Percentiles rank a stretch among this genome's conserved stretches.
Evolutionary conservation across 1,284 basidiomycete species (phyloP).

Genomic region (Sparassis latifolia): DNA sequence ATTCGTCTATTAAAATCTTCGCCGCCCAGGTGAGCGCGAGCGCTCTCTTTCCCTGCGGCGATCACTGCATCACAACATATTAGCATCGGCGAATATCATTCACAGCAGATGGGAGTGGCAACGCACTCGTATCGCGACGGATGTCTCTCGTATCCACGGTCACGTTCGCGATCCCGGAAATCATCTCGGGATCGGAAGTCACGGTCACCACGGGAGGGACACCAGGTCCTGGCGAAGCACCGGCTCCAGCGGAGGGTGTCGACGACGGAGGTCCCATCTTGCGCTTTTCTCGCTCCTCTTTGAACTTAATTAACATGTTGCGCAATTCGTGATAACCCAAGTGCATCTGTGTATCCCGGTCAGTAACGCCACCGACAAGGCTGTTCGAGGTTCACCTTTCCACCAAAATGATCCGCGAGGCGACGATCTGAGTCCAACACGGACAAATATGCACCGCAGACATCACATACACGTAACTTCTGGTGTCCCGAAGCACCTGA

Average conservation of each 20-base stretch:
- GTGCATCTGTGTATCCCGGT: slow-evolving; percentile 74
- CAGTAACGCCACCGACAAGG: not conserved
- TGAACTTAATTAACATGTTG: slow-evolving; percentile 86
- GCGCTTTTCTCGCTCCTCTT: slow-evolving; percentile 81
- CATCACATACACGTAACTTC: slow-evolving; percentile 98
- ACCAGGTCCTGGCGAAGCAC: slow-evolving; percentile 22
- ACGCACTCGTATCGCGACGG: slow-evolving; percentile 72
- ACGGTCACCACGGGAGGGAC: slow-evolving; percentile 34
- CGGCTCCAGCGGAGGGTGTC: slow-evolving; percentile 22
- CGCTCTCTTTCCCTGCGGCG: slow-evolving; percentile 62
- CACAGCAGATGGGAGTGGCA: not conserved
- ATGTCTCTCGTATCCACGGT: slow-evolving; percentile 63
- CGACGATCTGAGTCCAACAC: slow-evolving; percentile 98
- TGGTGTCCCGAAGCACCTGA: slow-evolving; percentile 98
- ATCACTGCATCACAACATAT: slow-evolving; percentile 41
- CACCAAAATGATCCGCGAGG: slow-evolving; percentile 98
- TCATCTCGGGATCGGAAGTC: slow-evolving; percentile 52
- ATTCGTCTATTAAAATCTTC: slow-evolving; percentile 46
- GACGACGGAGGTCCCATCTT: slow-evolving; percentile 49
- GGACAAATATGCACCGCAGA: slow-evolving; percentile 97
- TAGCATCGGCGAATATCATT: slow-evolving; percentile 45
- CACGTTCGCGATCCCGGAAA: slow-evolving; percentile 61
- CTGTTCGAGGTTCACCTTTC: slow-evolving; percentile 63
- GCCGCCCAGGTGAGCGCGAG: slow-evolving; percentile 69
- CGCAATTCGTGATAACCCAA: slow-evolving; percentile 96